Conservation (phyloP, 805 yeast species). For the Barnettozyma vustinii region DNA sequence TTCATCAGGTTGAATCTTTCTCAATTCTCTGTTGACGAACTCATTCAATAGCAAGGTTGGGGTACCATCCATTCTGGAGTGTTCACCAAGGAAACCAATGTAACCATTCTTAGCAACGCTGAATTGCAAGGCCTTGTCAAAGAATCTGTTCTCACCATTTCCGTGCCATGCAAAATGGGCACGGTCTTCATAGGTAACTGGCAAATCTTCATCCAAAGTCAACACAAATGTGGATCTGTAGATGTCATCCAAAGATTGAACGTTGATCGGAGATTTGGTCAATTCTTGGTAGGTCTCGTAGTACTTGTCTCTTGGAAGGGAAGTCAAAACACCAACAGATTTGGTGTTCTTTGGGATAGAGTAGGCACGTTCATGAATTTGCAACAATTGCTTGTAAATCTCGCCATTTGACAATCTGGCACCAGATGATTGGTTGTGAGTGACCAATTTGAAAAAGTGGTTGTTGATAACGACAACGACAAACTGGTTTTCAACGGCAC, state of each 20-base stretch:
- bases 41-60: conserved; percentile 88
- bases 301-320: conserved; percentile 85
- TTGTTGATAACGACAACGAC: conserved; percentile 70
- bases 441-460: conserved; percentile 72
- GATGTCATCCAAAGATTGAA: conserved; percentile 56
- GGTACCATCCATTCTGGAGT: conserved; percentile 97
- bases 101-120: conserved; percentile 76
- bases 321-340: conserved; percentile 68
- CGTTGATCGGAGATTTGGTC: conserved; percentile 54
- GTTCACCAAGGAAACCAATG: conserved; percentile 94
- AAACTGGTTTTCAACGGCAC: conserved; percentile 48
- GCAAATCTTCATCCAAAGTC: conserved; percentile 68
- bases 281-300: conserved; percentile 53
- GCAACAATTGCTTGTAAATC: conserved; percentile 52
- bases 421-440: conserved; percentile 41
- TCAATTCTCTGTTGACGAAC: conserved; percentile 54
- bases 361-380: conserved; percentile 40
- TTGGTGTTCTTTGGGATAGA: conserved; percentile 24
- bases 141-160: conserved; percentile 85
- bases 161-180: conserved; percentile 92
- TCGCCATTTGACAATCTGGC: conserved; percentile 40
- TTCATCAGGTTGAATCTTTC: conserved; percentile 36
- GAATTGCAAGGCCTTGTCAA: conserved; percentile 87
- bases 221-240: conserved; percentile 75
- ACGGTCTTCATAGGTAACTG: conserved; percentile 76